These are phyloP conservation scores for Hyphodiscus hymeniophilus DNA, from an alignment of 495 filamentous ascomycete genomes.

Conservation along the genomic window DNA sequence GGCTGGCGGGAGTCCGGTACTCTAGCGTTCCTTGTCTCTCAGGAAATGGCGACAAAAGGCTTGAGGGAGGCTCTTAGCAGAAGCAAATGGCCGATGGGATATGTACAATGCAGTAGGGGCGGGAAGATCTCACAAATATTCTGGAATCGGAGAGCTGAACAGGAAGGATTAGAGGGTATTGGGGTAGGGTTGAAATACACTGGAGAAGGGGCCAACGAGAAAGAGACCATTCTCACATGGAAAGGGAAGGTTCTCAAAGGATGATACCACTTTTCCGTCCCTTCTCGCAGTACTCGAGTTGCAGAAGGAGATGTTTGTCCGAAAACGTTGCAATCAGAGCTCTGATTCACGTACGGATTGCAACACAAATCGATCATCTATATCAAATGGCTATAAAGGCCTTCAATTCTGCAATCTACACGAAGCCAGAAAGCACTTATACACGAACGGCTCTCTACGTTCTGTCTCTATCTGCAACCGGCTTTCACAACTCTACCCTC, in stretches of 20 bases:
- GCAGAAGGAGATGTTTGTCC: neutral
- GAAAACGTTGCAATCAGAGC: neutral
- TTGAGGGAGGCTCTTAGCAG: constrained; percentile 58
- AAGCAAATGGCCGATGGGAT: constrained; percentile 58
- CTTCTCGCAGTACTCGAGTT: neutral
- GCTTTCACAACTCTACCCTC: neutral
- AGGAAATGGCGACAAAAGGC: constrained; percentile 40
- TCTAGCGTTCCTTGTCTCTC: constrained; percentile 53
- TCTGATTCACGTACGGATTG: constrained; percentile 5
- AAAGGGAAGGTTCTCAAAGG: constrained; percentile 38
- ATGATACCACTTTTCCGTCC: neutral
- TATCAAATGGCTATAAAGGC: neutral
- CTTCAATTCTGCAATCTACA: neutral
- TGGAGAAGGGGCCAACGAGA: constrained; percentile 16
- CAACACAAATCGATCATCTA: neutral
- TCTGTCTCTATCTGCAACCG: neutral
- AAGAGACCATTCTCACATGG: constrained; percentile 45
- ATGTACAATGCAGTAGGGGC: constrained; percentile 38
- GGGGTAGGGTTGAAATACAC: constrained; percentile 50
- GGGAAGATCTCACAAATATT: constrained; percentile 52
- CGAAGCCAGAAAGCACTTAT: too few relatives aligned
- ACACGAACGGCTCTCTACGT: neutral
- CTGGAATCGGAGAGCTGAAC: constrained; percentile 60
- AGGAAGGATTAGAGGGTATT: constrained; percentile 54
- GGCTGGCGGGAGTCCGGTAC: constrained; percentile 55